Conservation (phyloP, 129 eudicot genomes). For the Centella asiatica region DNA sequence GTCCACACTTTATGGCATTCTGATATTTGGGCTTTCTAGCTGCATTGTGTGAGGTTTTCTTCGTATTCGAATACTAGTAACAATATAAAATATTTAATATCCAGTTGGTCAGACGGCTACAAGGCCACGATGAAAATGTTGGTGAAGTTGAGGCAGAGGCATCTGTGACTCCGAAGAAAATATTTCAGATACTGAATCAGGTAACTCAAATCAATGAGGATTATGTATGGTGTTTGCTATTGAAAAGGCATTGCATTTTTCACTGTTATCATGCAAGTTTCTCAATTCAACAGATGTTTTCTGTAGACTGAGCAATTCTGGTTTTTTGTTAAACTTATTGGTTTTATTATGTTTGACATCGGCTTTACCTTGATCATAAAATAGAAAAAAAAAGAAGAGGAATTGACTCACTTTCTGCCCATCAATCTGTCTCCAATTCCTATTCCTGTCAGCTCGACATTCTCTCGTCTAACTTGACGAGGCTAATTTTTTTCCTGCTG, state of each 20-base stretch:
- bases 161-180: slow-evolving; percentile 68
- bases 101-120: slow-evolving; percentile 83
- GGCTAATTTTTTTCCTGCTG: not conserved
- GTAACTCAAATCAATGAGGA: slow-evolving; percentile 20
- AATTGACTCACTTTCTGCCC: not conserved
- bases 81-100: not conserved
- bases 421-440: not conserved
- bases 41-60: not conserved
- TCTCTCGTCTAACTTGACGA: not conserved
- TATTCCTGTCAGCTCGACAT: not conserved
- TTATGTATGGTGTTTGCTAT: slow-evolving; percentile 3
- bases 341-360: not conserved
- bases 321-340: not conserved
- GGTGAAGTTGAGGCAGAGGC: slow-evolving; percentile 60
- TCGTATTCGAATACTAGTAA: slow-evolving; percentile 1
- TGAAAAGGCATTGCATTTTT: slow-evolving; percentile 4
- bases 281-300: too few relatives aligned
- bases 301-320: too few relatives aligned
- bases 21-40: too few relatives aligned
- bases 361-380: not conserved
- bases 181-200: slow-evolving; percentile 85
- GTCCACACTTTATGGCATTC: too few relatives aligned
- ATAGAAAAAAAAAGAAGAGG: not conserved
- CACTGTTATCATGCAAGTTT: not conserved
- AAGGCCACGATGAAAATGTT: slow-evolving; percentile 53